phyloP scores from a whole-genome alignment of 2,329 filamentous ascomycete genomes.

The Fusarium heterosporum region DNA sequence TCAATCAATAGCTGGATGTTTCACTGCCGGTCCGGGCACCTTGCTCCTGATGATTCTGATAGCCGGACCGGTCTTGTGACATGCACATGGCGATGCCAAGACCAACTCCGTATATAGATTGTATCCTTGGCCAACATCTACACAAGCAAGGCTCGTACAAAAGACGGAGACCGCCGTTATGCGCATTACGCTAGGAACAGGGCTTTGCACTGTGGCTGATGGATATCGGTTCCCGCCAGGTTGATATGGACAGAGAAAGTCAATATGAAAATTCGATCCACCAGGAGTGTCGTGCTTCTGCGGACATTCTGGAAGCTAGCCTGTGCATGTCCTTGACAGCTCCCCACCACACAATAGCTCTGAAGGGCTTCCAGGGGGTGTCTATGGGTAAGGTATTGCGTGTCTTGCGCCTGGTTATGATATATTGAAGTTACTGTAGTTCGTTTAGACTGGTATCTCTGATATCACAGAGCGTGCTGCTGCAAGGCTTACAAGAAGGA shows the following conservation, averaged over 20 bases:
- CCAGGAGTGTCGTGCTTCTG: constrained; percentile 27
- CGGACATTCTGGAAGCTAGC: constrained; percentile 44
- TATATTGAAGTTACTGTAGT: not conserved
- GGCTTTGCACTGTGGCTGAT: constrained; percentile 26
- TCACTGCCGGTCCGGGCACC: constrained; percentile 36
- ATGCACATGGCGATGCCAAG: not conserved
- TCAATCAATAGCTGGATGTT: not conserved
- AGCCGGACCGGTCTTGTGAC: constrained; percentile 37
- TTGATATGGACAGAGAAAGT: constrained; percentile 20
- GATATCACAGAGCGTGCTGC: not conserved
- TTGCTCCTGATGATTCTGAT: constrained; percentile 2
- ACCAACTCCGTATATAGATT: not conserved
- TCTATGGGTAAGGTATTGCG: constrained; percentile 24
- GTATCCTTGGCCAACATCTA: constrained; percentile 9
- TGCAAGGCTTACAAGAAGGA: not conserved
- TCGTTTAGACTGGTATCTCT: not conserved
- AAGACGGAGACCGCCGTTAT: constrained; percentile 33
- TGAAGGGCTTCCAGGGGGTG: not conserved
- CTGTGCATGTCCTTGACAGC: constrained; percentile 18
- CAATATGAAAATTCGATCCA: constrained; percentile 15
- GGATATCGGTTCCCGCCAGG: constrained; percentile 30
- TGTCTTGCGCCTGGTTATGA: constrained; percentile 18
- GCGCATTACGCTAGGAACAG: constrained; percentile 14
- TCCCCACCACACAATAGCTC: constrained; percentile 37
- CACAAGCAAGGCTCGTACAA: constrained; percentile 23